phyloP scores from a whole-genome alignment of 2,329 filamentous ascomycete species.

The Beauveria rudraprayagi region DNA sequence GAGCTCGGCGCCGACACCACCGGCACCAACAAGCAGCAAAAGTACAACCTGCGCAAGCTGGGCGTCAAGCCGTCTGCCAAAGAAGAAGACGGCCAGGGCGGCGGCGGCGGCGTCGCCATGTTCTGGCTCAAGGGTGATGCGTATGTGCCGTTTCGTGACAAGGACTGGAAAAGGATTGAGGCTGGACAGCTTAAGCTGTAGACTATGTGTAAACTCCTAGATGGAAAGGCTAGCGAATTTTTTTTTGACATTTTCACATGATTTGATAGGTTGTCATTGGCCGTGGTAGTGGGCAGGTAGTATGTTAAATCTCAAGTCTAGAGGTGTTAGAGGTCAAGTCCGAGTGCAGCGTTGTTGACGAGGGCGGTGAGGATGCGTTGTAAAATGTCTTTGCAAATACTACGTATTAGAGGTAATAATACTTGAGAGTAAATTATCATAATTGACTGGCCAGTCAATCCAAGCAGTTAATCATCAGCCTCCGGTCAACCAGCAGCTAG shows the following conservation, averaged over 20 bases:
- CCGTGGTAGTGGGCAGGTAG: not conserved
- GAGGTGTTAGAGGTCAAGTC: no score
- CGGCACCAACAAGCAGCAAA: constrained; percentile 86
- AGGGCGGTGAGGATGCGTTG: no score
- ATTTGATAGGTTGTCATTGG: not conserved
- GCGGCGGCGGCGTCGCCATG: constrained; percentile 31
- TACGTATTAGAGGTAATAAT: no score
- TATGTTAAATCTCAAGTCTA: no score
- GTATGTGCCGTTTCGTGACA: constrained; percentile 59
- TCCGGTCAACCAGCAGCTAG: no score
- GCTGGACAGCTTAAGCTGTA: constrained; percentile 66
- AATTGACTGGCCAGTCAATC: no score
- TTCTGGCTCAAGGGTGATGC: constrained; percentile 60
- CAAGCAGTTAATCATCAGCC: no score
- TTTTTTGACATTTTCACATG: not conserved
- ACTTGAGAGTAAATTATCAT: no score
- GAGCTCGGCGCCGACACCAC: constrained; percentile 55
- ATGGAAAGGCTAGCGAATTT: not conserved
- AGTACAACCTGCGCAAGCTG: constrained; percentile 60
- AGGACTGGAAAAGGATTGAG: constrained; percentile 61
- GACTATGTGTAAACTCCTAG: not conserved
- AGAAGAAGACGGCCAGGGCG: constrained; percentile 16
- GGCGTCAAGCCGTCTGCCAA: constrained; percentile 55
- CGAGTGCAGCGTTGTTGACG: no score
- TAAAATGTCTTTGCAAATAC: no score